These are phyloP conservation scores for Colletotrichum viniferum DNA, from an alignment of 2,329 filamentous ascomycete species.

Conservation along the genomic window DNA sequence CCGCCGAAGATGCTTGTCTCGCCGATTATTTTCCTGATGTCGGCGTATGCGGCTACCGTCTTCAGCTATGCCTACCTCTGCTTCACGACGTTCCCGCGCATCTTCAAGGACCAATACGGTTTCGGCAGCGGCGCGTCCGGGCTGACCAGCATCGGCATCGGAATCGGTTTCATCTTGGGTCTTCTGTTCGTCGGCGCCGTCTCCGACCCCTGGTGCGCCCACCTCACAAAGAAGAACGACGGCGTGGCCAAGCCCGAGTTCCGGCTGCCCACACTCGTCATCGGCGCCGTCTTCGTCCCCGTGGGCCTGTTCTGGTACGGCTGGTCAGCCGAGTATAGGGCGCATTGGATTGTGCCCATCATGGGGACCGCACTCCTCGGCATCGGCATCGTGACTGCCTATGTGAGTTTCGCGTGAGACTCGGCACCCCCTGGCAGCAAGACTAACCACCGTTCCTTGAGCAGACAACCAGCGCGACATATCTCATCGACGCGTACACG, in stretches of 20 bases:
- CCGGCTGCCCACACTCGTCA: constrained; percentile 24
- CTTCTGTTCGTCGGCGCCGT: constrained; percentile 3
- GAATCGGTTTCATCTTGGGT: constrained; percentile 29
- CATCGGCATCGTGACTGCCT: constrained; percentile 34
- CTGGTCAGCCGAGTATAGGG: constrained; percentile 55
- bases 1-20: constrained; percentile 56
- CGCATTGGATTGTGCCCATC: constrained; percentile 65
- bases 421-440: not conserved
- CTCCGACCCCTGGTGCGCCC: constrained; percentile 17
- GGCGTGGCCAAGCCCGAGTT: constrained; percentile 24
- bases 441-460: not conserved
- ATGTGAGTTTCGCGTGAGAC: not conserved
- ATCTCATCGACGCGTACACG: constrained; percentile 59
- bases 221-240: constrained; percentile 17
- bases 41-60: constrained; percentile 38
- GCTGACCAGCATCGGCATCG: constrained; percentile 57
- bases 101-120: constrained; percentile 38
- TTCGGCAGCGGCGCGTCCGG: constrained; percentile 30
- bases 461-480: constrained; percentile 37
- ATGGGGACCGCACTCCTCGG: constrained; percentile 59
- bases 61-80: constrained; percentile 41
- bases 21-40: constrained; percentile 54
- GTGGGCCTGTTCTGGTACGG: constrained; percentile 62
- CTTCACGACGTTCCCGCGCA: constrained; percentile 43
- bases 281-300: constrained; percentile 28